These are phyloP conservation scores for Beta corolliflora DNA, from an alignment of 179 eudicot genomes.

Conservation along the genomic window DNA sequence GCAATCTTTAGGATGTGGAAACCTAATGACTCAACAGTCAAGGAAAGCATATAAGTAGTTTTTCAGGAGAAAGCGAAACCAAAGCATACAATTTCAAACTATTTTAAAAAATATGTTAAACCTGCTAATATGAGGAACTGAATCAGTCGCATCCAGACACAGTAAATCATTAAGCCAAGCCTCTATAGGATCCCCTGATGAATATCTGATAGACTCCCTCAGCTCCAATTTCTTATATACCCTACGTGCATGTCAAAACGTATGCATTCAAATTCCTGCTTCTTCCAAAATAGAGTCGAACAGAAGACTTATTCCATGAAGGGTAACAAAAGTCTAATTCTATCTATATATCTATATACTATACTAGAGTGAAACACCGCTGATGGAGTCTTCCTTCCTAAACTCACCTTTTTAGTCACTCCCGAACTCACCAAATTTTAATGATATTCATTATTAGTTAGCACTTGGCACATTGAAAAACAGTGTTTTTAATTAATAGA, in stretches of 20 bases:
- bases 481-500: too few relatives aligned
- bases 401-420: too few relatives aligned
- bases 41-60: neutral
- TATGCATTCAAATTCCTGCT: neutral
- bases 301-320: too few relatives aligned
- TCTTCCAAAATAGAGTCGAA: neutral
- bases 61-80: too few relatives aligned
- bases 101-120: neutral
- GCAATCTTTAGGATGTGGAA: slow-evolving; percentile 4
- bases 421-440: too few relatives aligned
- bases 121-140: slow-evolving; percentile 10
- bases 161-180: slow-evolving; percentile 10
- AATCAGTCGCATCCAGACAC: neutral
- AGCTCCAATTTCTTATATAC: neutral
- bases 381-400: too few relatives aligned
- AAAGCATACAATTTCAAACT: too few relatives aligned
- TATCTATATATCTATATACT: too few relatives aligned
- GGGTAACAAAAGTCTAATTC: too few relatives aligned
- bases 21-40: neutral
- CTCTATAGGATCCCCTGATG: slow-evolving; percentile 7
- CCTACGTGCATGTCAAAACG: neutral
- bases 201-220: slow-evolving; percentile 5
- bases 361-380: too few relatives aligned
- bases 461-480: too few relatives aligned
- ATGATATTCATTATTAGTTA: too few relatives aligned